A percentile compares a stretch with the other conserved stretches of the same genome.
phyloP scores from a whole-genome alignment of 1,284 basidiomycete genomes.

The Phylloporus sp. region DNA sequence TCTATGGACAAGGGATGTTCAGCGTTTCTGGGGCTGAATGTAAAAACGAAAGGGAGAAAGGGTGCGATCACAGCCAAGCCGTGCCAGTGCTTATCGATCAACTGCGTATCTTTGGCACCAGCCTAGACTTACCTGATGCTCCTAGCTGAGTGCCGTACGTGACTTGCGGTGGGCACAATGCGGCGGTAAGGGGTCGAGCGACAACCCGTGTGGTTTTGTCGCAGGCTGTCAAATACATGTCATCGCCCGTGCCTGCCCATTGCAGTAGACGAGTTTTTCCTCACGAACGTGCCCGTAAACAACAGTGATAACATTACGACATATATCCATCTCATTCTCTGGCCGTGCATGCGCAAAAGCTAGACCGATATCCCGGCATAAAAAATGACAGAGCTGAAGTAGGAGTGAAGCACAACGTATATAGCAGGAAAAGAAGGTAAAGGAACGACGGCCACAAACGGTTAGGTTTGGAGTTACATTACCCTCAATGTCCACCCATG shows the following conservation, averaged over 20 bases:
- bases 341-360: slow-evolving; percentile 7
- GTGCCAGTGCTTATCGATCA: slow-evolving; percentile 24
- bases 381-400: slow-evolving; percentile 11
- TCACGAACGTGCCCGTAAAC: slow-evolving; percentile 33
- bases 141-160: slow-evolving; percentile 6
- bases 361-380: slow-evolving; percentile 14
- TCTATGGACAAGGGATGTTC: slow-evolving; percentile 17
- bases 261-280: not conserved
- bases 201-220: slow-evolving; percentile 23
- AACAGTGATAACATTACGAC: slow-evolving; percentile 34
- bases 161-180: slow-evolving; percentile 5
- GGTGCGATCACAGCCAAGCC: slow-evolving; percentile 15
- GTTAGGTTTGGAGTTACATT: slow-evolving; percentile 47
- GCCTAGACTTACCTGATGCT: slow-evolving; percentile 23
- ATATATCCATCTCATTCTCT: slow-evolving; percentile 19
- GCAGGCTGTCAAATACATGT: not conserved
- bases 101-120: not conserved
- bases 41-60: slow-evolving; percentile 9
- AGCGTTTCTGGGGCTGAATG: slow-evolving; percentile 23
- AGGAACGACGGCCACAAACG: slow-evolving; percentile 27
- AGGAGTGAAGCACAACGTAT: slow-evolving; percentile 32
- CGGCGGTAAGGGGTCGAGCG: slow-evolving; percentile 9
- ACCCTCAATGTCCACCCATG: slow-evolving; percentile 78
- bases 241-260: slow-evolving; percentile 13
- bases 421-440: slow-evolving; percentile 35